Base-by-base conservation (phyloP, 805 yeast genomes). In the Metschnikowia drakensbergensis region DNA sequence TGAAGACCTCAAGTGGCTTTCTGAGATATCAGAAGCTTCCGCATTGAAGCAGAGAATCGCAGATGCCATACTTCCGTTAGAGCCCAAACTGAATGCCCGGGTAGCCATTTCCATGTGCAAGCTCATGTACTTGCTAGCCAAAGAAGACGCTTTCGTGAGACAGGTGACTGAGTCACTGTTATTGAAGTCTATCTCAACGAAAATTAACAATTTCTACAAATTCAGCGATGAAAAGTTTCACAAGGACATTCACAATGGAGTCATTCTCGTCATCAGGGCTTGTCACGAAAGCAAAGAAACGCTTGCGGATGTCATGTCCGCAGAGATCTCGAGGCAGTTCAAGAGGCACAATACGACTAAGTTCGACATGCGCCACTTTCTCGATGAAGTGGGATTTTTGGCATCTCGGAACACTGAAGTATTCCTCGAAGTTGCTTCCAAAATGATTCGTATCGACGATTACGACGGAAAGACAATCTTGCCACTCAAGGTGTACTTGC, bases 201-300 rank as follows among this genome's bases (percentile, higher is more conserved):
- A 75, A 6, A 68, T 82, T 33, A 59, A 61, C 8, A 44, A 52
- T 3, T 66, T 42, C 33, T 42, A 69, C 50, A 58, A 69, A 4
- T 65, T 39, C 9, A 42, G 47, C 75, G 5, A 63, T 6, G 43
- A 36, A 17, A 42, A 44, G 3, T 11, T 23, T 7, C 52, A 37
- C 40, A 50, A 47, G 27, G 34, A 29, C 7, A 49, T 53, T 5
- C 56, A 56, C 25, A 50, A 50, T 25, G 26, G 80, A 1, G 69
- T 83, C 22, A 71, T 81, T 0, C 68, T 80, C 9, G 67, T 89
- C 31, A 62, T 84, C 1, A 77, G 96, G 60, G 72, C 86, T 38
- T 83, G 90, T 49, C 81, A 84, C 61, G 97, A 90, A 63, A 77
- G 81, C 3, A 62, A 68, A 0, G 75, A 72, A 0, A 66, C 79